Evolutionary conservation across 768 basidiomycete species (phyloP), one percentile per base, ranked within the genome.

Genomic region (Agaricus sinodeliciosus): DNA sequence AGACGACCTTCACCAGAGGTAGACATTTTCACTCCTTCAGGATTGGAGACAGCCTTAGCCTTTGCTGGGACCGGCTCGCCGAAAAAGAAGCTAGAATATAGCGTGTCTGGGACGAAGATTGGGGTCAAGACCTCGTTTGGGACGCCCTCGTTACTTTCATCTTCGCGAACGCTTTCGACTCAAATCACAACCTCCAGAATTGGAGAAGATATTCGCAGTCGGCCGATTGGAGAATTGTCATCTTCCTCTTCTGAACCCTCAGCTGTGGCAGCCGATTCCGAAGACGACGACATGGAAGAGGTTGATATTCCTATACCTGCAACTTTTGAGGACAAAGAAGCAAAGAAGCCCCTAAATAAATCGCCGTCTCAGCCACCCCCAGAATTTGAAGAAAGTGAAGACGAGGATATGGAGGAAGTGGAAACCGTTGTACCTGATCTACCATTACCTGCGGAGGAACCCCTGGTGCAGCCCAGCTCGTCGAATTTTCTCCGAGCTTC

Each of bases 21-120:
- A 19, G 59, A 63, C 19, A 53, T 52, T 27, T 27, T 75, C 19
- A 67, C 75, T 28, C 75, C 76, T 2, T 82, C 74, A 18, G 74
- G 82, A 16, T 67, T 88, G n/a, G 82, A 83, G 59, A 85, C 84
- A 1, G 82, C 77, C 1, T 65, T 89, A 26, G 76, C 85, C 9
- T 80, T 89, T 40, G 87, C 80, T 15, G 82, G 82, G 48, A 75
- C 84, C 7, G 74, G 74, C 4, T 71, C 73, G 12, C 64, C 66
- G 22, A 65, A 63, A 9, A 41, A 13, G 6, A 25, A 18, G 2
- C 15, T 34, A 11, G 19, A 37, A 8, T 39, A 40, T 15, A 46
- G 26, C 0, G 31, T 54, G 5, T 54, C 45, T 48, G 44, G 36
- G 9, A 15, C 51, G n/a, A 36, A 54, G 16, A 45, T 22, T 8